phyloP scores from a whole-genome alignment of 257 asterid species.

The Fraxinus quadrangulata region DNA sequence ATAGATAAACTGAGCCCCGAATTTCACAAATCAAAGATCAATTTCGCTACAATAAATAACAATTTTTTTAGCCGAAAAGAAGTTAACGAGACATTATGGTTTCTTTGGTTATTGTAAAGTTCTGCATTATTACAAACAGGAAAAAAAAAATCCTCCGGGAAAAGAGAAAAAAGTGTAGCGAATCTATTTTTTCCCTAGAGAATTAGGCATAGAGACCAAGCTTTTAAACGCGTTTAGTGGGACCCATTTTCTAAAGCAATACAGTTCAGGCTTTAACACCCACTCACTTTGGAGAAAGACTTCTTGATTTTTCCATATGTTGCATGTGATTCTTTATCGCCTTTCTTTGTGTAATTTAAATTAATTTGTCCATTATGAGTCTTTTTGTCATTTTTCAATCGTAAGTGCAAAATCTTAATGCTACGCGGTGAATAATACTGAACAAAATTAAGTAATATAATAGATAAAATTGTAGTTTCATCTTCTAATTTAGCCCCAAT shows the following conservation, averaged over 20 bases:
- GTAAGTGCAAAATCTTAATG: not conserved
- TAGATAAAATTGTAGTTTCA: too few species aligned
- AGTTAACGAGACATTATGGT: not conserved
- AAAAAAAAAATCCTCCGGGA: not conserved
- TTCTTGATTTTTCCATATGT: slow-evolving; percentile 15
- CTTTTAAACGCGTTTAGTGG: slow-evolving; percentile 28
- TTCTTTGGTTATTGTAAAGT: not conserved
- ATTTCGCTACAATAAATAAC: not conserved
- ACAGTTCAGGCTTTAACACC: not conserved
- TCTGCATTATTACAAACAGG: not conserved
- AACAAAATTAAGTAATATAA: too few species aligned
- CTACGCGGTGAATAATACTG: too few species aligned
- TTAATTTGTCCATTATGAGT: slow-evolving; percentile 1
- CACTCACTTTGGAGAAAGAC: slow-evolving; percentile 8
- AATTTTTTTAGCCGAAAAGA: not conserved
- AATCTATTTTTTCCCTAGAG: not conserved
- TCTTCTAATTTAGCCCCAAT: too few species aligned
- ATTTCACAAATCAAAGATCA: too few species aligned
- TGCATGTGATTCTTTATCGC: slow-evolving; percentile 16
- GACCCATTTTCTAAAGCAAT: slow-evolving; percentile 16
- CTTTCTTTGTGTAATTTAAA: slow-evolving; percentile 22
- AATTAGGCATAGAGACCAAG: slow-evolving; percentile 1
- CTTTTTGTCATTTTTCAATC: not conserved
- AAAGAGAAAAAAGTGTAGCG: not conserved
- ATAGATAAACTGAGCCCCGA: too few species aligned